A percentile compares a stretch with the other conserved stretches of the same genome.
Evolutionary conservation across 139 green algal genomes (phyloP).

Genomic region (Dunaliella sp.): DNA sequence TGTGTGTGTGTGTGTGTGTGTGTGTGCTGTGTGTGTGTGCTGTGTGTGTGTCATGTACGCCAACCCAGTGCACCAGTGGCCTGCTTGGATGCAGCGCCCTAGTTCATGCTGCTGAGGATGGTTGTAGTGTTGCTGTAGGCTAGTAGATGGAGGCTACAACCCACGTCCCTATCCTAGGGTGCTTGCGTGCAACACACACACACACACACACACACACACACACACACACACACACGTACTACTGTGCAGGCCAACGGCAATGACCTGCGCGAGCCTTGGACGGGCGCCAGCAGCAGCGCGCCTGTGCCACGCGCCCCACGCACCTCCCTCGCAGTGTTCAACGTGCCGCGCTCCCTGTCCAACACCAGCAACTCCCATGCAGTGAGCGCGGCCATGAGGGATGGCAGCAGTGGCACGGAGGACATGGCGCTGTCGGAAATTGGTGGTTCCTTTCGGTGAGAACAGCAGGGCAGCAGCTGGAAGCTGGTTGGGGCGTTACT

Average conservation of each 20-base stretch:
- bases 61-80: too few relatives aligned
- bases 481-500: too few relatives aligned
- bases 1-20: too few relatives aligned
- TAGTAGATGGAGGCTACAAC: too few relatives aligned
- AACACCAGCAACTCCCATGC: not conserved
- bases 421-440: constrained; percentile 3
- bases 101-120: too few relatives aligned
- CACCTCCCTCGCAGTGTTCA: not conserved
- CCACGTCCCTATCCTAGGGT: too few relatives aligned
- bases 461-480: not conserved
- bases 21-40: too few relatives aligned
- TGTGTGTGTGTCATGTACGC: too few relatives aligned
- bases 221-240: not conserved
- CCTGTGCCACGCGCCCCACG: not conserved
- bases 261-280: not conserved
- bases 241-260: not conserved
- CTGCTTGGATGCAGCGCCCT: too few relatives aligned
- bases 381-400: not conserved
- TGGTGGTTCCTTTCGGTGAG: not conserved
- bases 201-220: not conserved
- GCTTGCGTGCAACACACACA: too few relatives aligned
- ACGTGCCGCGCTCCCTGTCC: not conserved
- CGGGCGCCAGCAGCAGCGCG: not conserved
- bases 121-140: too few relatives aligned
- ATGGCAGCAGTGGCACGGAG: not conserved